Evolutionary conservation across 2,329 filamentous ascomycete genomes (phyloP).

Genomic region (Herpotrichia juniperi): DNA sequence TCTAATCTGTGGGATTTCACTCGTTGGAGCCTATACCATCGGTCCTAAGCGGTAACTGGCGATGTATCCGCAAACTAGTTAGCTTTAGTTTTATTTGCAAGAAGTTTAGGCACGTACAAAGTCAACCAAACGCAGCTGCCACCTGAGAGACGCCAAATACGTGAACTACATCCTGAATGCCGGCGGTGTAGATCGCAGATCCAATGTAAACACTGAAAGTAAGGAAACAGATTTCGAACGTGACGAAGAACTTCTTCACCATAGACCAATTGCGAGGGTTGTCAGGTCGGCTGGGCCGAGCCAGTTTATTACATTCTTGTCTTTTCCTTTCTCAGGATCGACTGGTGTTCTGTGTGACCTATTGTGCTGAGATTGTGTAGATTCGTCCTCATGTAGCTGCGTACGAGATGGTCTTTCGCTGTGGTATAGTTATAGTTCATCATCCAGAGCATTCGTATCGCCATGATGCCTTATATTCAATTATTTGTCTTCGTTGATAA

Average conservation of each 20-base stretch:
- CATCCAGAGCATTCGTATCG: conserved; percentile 42
- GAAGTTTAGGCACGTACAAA: conserved; percentile 21
- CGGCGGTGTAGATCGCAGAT: conserved; percentile 54
- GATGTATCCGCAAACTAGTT: conserved; percentile 14
- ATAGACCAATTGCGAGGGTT: conserved; percentile 57
- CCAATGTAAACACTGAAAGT: conserved; percentile 57
- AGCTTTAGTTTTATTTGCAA: background rate
- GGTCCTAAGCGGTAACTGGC: conserved; percentile 42
- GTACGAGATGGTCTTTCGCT: conserved; percentile 15
- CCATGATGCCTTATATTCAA: conserved; percentile 55
- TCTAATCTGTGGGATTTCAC: conserved; percentile 56
- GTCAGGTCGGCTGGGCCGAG: conserved; percentile 54
- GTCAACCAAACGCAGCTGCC: conserved; percentile 54
- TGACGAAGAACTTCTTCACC: conserved; percentile 52
- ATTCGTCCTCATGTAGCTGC: conserved; percentile 23
- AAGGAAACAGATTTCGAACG: conserved; percentile 54
- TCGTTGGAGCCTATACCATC: conserved; percentile 49
- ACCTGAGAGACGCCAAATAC: conserved; percentile 48
- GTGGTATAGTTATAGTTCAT: conserved; percentile 22
- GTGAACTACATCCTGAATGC: conserved; percentile 42
- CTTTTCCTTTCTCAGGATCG: conserved; percentile 60
- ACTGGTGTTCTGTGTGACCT: conserved; percentile 50
- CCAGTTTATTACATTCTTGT: conserved; percentile 59
- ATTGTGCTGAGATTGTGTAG: conserved; percentile 35
- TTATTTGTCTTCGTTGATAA: conserved; percentile 58